These are phyloP conservation scores for Ceratocystis eucalypticola DNA, from an alignment of 2,329 filamentous ascomycete genomes.

Conservation along the genomic window DNA sequence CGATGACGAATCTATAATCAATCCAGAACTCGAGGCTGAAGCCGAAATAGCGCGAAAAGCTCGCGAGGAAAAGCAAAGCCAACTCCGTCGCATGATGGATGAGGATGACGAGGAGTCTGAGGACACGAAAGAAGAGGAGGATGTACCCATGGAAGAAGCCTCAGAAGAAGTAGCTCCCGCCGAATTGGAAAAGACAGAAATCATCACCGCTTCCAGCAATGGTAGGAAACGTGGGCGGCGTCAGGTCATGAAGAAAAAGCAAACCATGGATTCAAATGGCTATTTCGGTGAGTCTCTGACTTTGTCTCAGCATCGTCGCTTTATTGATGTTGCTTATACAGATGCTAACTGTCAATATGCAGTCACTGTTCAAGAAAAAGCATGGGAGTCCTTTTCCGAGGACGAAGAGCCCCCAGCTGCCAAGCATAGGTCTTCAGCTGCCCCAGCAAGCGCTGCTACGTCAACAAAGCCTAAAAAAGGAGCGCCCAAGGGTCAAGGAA, in stretches of 20 bases:
- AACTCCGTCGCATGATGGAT: slow-evolving; percentile 37
- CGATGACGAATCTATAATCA: slow-evolving; percentile 25
- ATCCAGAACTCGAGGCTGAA: slow-evolving; percentile 19
- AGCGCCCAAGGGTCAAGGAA: slow-evolving; percentile 55
- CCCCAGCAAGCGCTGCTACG: slow-evolving; percentile 34
- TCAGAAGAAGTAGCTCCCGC: slow-evolving; percentile 32
- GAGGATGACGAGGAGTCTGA: slow-evolving; percentile 30
- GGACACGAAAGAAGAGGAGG: slow-evolving; percentile 38
- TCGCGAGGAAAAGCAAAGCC: slow-evolving; percentile 28
- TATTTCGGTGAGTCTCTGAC: slow-evolving; percentile 57
- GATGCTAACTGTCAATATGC: slow-evolving; percentile 17
- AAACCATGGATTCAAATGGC: slow-evolving; percentile 73
- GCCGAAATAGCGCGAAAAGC: slow-evolving; percentile 23
- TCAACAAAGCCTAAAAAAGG: slow-evolving; percentile 42
- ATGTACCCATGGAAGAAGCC: slow-evolving; percentile 32
- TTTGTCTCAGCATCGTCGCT: neutral
- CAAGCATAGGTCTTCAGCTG: slow-evolving; percentile 36
- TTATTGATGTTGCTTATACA: neutral
- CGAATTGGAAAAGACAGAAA: slow-evolving; percentile 29
- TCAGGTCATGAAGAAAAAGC: slow-evolving; percentile 77
- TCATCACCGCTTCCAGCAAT: slow-evolving; percentile 38
- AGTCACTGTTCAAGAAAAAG: slow-evolving; percentile 76
- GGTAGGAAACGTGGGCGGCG: slow-evolving; percentile 64
- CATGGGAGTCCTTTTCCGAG: slow-evolving; percentile 89
- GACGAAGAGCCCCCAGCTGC: slow-evolving; percentile 49